Percentiles rank a stretch among this genome's conserved stretches.
phyloP scores from a whole-genome alignment of 176 grass and related monocot genomes.

The Panicum miliaceum region DNA sequence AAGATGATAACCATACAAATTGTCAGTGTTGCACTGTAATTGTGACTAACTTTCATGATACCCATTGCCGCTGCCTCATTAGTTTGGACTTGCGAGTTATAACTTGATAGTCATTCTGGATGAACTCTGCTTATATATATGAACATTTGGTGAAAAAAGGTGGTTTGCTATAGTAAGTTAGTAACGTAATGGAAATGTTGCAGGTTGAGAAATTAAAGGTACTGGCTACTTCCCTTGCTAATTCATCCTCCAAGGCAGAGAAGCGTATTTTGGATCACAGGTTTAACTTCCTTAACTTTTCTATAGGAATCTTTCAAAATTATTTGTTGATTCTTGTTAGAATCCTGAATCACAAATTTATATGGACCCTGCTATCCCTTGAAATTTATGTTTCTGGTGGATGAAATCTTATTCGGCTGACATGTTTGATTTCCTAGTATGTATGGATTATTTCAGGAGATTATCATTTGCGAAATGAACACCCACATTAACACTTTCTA shows the following conservation, averaged over 20 bases:
- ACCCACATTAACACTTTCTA: not conserved
- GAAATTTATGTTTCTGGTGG: conserved; percentile 1
- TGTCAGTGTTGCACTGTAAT: not conserved
- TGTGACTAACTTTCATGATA: not conserved
- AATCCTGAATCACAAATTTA: conserved; percentile 18
- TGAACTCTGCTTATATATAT: conserved; percentile 12
- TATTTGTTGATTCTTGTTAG: conserved; percentile 39
- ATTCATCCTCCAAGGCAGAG: conserved; percentile 96
- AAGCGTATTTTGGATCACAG: conserved; percentile 98
- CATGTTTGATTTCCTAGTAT: not conserved
- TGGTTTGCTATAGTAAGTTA: conserved; percentile 1
- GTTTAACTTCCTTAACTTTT: conserved; percentile 43
- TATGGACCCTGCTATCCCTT: not conserved
- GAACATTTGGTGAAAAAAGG: conserved; percentile 17
- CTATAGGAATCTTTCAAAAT: conserved; percentile 18
- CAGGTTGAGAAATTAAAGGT: conserved; percentile 98
- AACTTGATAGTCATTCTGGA: conserved; percentile 2
- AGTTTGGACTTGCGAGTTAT: conserved; percentile 28
- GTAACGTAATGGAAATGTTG: conserved; percentile 32
- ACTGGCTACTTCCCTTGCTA: conserved; percentile 80
- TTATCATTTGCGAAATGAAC: conserved; percentile 15
- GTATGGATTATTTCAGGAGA: conserved; percentile 2
- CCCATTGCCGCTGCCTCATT: conserved; percentile 14
- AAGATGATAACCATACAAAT: not conserved
- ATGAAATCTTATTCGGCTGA: conserved; percentile 8